These are phyloP conservation scores for Lotmaria passim DNA, from an alignment of 208 protist species.

Conservation along the genomic window DNA sequence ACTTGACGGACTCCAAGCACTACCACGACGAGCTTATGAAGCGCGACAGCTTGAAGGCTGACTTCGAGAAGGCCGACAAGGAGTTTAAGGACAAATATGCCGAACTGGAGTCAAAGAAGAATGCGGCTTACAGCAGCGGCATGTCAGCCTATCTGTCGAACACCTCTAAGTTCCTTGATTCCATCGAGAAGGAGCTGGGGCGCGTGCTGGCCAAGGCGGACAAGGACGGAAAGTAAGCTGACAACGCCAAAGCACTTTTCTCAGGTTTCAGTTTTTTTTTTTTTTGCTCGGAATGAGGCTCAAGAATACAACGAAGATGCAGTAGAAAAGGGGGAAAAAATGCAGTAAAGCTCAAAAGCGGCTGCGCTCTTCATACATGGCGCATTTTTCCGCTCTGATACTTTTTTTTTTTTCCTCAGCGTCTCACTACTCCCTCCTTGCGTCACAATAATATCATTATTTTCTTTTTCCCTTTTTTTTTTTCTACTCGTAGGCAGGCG, in stretches of 20 bases:
- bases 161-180: slow-evolving; percentile 25
- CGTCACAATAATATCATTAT: neutral
- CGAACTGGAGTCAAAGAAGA: slow-evolving; percentile 28
- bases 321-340: neutral
- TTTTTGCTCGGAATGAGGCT: slow-evolving; percentile 7
- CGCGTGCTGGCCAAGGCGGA: slow-evolving; percentile 5
- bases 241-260: too few relatives aligned
- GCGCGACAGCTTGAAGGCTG: slow-evolving; percentile 43
- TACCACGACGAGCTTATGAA: slow-evolving; percentile 47
- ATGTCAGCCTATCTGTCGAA: slow-evolving; percentile 25
- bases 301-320: too few relatives aligned
- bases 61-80: slow-evolving; percentile 45
- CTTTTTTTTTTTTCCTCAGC: neutral
- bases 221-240: slow-evolving; percentile 2
- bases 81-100: slow-evolving; percentile 53
- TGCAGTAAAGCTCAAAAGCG: neutral
- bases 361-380: neutral
- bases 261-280: slow-evolving; percentile 5
- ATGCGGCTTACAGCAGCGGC: slow-evolving; percentile 13
- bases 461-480: neutral
- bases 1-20: slow-evolving; percentile 48
- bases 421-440: neutral
- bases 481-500: neutral
- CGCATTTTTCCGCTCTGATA: neutral
- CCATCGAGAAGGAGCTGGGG: slow-evolving; percentile 35